These are phyloP conservation scores for Chaetoceros tenuissimus DNA, from an alignment of 108 stramenopile species.

Conservation along the genomic window DNA sequence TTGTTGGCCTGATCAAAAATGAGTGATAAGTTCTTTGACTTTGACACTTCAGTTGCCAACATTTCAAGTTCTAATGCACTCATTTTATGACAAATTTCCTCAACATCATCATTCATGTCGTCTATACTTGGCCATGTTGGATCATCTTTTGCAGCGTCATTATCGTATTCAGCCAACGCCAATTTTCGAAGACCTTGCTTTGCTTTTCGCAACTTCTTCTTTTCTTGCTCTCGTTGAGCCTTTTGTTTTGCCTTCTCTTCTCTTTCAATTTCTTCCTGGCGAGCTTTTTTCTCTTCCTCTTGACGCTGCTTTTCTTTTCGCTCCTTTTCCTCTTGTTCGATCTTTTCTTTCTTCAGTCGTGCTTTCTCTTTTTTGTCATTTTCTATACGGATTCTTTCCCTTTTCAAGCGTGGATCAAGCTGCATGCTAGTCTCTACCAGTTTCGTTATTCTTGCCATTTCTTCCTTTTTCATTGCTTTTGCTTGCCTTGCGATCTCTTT, in stretches of 20 bases:
- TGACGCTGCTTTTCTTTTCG: constrained; percentile 33
- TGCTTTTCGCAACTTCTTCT: constrained; percentile 72
- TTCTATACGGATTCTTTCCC: constrained; percentile 41
- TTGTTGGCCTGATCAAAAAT: constrained; percentile 22
- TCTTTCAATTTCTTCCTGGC: constrained; percentile 45
- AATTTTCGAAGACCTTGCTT: constrained; percentile 54
- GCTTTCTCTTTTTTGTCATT: constrained; percentile 47
- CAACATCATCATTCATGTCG: constrained; percentile 52
- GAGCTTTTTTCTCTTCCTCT: constrained; percentile 14
- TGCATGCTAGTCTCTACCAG: constrained; percentile 94
- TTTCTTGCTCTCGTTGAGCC: constrained; percentile 59
- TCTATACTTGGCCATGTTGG: constrained; percentile 34
- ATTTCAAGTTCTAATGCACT: constrained; percentile 17
- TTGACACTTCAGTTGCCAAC: constrained; percentile 14
- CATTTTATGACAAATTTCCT: constrained; percentile 36
- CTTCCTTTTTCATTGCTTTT: constrained; percentile 89
- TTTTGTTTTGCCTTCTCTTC: constrained; percentile 30
- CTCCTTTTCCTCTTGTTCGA: constrained; percentile 35
- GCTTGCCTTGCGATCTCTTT: constrained; percentile 91
- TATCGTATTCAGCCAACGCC: constrained; percentile 26
- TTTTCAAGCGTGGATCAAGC: constrained; percentile 82
- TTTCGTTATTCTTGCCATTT: constrained; percentile 78
- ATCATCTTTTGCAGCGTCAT: constrained; percentile 33
- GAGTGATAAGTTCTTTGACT: not conserved
- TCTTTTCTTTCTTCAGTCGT: constrained; percentile 29